Percentiles rank a stretch among this genome's conserved stretches.
phyloP scores from a whole-genome alignment of 495 filamentous ascomycete species.

The Barbatosphaeria neglecta region DNA sequence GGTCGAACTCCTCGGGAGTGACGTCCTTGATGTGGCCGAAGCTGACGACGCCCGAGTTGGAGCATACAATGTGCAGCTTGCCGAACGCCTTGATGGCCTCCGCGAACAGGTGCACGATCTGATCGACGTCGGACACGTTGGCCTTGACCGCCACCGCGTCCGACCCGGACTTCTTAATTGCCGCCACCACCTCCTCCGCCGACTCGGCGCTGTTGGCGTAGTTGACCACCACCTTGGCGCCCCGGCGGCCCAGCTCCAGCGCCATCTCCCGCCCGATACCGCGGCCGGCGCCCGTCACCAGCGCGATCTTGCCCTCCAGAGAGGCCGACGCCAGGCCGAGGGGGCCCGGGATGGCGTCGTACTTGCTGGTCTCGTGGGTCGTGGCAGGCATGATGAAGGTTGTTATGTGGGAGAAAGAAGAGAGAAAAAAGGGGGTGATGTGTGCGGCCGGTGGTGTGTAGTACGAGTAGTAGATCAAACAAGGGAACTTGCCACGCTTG shows the following conservation, averaged over 20 bases:
- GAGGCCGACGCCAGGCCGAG: constrained; percentile 36
- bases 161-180: constrained; percentile 40
- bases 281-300: constrained; percentile 34
- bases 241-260: constrained; percentile 55
- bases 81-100: constrained; percentile 49
- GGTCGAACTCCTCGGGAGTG: constrained; percentile 58
- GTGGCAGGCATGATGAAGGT: not conserved
- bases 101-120: constrained; percentile 32
- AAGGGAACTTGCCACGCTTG: too few species aligned
- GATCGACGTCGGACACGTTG: constrained; percentile 53
- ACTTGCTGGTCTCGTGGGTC: constrained; percentile 14
- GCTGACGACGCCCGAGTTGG: constrained; percentile 48
- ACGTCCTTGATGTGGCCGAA: constrained; percentile 51
- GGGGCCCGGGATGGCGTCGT: constrained; percentile 34
- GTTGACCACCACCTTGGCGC: constrained; percentile 60
- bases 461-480: not conserved
- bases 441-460: not conserved
- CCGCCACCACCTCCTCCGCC: constrained; percentile 47
- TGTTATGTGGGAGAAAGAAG: not conserved
- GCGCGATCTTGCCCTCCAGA: constrained; percentile 31
- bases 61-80: constrained; percentile 54
- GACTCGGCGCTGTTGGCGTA: constrained; percentile 45
- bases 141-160: constrained; percentile 56
- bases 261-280: constrained; percentile 64
- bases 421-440: not conserved